Conservation (phyloP, 2,329 filamentous ascomycete species). For the Fusarium siculi region DNA sequence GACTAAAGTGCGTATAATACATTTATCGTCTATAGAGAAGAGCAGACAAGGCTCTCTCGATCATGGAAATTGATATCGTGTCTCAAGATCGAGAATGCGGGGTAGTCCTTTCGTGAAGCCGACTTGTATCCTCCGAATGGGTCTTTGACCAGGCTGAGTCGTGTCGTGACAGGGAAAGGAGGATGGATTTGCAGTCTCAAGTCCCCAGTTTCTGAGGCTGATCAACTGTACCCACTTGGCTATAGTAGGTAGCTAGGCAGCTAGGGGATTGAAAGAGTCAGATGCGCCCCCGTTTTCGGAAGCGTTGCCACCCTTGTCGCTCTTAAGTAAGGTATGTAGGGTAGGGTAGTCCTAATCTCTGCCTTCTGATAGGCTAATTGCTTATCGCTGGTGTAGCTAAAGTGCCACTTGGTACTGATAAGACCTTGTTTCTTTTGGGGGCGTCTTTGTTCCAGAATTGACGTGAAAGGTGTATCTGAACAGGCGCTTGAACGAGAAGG, state of each 20-base stretch:
- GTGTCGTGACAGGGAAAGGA: conserved; percentile 10
- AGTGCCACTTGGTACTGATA: conserved; percentile 17
- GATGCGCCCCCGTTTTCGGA: conserved; percentile 39
- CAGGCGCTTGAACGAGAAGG: neutral
- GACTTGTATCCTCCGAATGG: neutral
- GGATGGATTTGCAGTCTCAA: conserved; percentile 2
- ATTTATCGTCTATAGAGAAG: neutral
- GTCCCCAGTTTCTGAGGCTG: conserved; percentile 20
- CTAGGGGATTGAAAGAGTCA: conserved; percentile 27
- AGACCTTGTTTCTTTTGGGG: conserved; percentile 1
- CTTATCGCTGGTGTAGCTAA: conserved; percentile 30
- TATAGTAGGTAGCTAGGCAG: no score
- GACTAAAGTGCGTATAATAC: neutral
- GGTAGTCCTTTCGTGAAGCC: neutral
- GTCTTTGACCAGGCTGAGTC: conserved; percentile 10
- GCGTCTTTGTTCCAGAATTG: conserved; percentile 9
- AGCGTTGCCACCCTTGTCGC: conserved; percentile 23
- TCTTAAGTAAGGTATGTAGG: neutral
- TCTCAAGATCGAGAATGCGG: conserved; percentile 11
- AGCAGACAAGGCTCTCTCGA: neutral
- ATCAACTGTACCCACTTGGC: neutral
- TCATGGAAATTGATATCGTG: neutral
- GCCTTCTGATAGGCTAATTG: conserved; percentile 30
- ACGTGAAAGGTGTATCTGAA: neutral
- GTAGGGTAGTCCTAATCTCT: conserved; percentile 22